phyloP scores from a whole-genome alignment of 1,284 basidiomycete species.

The Filobasidium uniguttulatum region DNA sequence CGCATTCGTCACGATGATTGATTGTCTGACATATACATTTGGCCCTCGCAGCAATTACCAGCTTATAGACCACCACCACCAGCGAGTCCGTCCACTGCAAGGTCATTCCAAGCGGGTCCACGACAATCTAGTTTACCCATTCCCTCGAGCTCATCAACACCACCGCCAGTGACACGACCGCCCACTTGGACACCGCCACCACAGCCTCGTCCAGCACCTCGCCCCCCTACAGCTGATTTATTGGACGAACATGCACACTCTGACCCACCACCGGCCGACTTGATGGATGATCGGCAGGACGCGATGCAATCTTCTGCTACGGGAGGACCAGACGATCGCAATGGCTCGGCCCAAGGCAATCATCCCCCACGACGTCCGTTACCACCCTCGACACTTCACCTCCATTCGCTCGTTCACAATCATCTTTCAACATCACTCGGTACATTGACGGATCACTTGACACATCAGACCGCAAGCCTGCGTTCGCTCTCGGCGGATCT shows the following conservation, averaged over 20 bases:
- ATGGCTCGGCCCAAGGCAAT: constrained; percentile 63
- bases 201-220: constrained; percentile 16
- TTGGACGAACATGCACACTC: constrained; percentile 3
- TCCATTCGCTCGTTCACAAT: constrained; percentile 67
- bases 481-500: constrained; percentile 69
- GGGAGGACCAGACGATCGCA: constrained; percentile 19
- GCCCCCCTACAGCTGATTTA: constrained; percentile 16
- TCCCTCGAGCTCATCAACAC: constrained; percentile 21
- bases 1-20: background rate
- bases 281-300: no score
- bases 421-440: constrained; percentile 59
- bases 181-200: background rate
- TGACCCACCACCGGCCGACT: constrained; percentile 11
- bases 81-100: constrained; percentile 16
- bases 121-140: constrained; percentile 19
- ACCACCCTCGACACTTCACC: constrained; percentile 56
- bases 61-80: constrained; percentile 26
- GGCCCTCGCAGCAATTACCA: background rate
- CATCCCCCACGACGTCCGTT: constrained; percentile 66
- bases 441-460: constrained; percentile 51
- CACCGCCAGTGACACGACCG: background rate
- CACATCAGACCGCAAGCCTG: constrained; percentile 58
- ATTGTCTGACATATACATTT: background rate
- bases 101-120: constrained; percentile 4
- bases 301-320: constrained; percentile 14